Evolutionary conservation across 352 stramenopile species (phyloP), one percentile per base, ranked within the genome.

Genomic region (Phytopythium sindhum): DNA sequence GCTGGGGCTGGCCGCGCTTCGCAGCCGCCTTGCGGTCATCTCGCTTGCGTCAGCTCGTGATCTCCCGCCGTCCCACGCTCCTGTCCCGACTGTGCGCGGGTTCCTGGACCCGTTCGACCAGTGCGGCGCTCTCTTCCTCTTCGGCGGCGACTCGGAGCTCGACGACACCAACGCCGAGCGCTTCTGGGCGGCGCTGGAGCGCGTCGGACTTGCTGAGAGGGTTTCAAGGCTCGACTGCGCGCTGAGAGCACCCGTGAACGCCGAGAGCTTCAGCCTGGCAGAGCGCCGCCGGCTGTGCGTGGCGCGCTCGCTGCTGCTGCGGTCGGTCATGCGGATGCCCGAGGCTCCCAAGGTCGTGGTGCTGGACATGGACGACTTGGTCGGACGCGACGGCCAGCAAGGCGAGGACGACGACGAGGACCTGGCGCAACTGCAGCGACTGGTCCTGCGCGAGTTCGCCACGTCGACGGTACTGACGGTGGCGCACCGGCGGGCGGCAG

Each of bases 231-330:
- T 86, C 61, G 76, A 88, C 47, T 73, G 70, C 60, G 82, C 67
- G 67, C 84, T 97, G 23, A 74, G 82, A 55, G 76, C 77, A 45
- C 62, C 60, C 31, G 80, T 98, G 14, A 80, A 87, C 57, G 96
- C 93, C 55, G 82, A 73, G 39, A 99, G 98, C 75, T 97, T 97
- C 47, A 91, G 68, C 60, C 87, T 97, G 24, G 96, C 95, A 7
- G 93, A 99, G 75, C 79, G 97, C 0, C 96, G 99, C 73, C 79
- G 99, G 28, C 69, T 99, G n/a, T 98, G 96, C 68, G 82, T 99
- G 63, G 98, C 90, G 50, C 82, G 97, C 57, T 96, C 97, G 17
- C 70, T 99, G 60, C 72, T 99, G 9, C 81, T 79, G 7, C 84
- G 98, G 57, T 85, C 95, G n/a, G 70, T 71, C 39, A 61, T 89